Evolutionary conservation across 1,284 basidiomycete species (phyloP), one percentile per base, ranked within the genome.

Genomic region (Puccinia horiana): DNA sequence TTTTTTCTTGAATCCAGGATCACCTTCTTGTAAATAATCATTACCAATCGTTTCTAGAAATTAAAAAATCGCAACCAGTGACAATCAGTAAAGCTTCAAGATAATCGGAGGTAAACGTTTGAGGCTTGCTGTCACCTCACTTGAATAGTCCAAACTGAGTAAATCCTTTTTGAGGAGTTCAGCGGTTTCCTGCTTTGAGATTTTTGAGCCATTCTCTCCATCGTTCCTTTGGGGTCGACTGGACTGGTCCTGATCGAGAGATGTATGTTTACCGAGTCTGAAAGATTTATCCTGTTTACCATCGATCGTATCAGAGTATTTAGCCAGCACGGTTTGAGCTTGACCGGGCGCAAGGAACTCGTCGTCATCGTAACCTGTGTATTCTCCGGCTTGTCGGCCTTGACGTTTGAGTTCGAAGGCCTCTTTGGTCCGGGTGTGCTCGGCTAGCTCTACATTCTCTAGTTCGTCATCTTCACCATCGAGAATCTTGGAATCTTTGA

Each of bases 351-450:
- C 88, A 84, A 96, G 95, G 85, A 98, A 81, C 32, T 81, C 96
- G 2, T 97, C 95, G 85, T 99, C 96, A 85, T 99, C 96, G 86
- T 95, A 95, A 32, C 96, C 96, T 0, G 94, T 96, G 86, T 99
- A 99, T 85, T 93, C 92, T 0, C 78, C 78, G n/a, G 70, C 69
- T 32, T 44, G 67, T 65, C 91, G 91, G 67, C 91, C 93, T 88
- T 96, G 97, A 78, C 93, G 93, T 88, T 97, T 97, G 56, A 94
- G 88, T 80, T 95, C 93, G 72, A 91, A 90, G 80, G 91, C 93
- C 88, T 92, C 92, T 86, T 93, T 91, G 32, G 91, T 90, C 14
- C 90, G 90, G 85, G 95, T 94, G 6, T 72, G 52, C 37, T 81
- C 69, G 32, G 67, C 67, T n/a, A 81, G 35, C n/a, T 81, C 67